Evolutionary conservation across 2,329 filamentous ascomycete genomes (phyloP).

Genomic region (Neonectria neomacrospora): DNA sequence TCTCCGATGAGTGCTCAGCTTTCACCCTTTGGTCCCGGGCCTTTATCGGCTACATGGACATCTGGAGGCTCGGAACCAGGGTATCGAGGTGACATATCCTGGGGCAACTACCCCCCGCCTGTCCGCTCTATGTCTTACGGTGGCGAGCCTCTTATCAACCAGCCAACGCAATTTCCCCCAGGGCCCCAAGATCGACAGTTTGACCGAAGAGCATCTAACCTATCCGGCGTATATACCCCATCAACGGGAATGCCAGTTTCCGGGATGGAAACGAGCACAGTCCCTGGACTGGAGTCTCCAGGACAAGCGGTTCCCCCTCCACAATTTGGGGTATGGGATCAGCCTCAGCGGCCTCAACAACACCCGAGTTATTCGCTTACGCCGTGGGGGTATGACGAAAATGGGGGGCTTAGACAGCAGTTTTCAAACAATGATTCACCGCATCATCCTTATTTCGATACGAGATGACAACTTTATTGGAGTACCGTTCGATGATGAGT

Average conservation of each 20-base stretch:
- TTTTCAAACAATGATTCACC: constrained; percentile 17
- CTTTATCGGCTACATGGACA: constrained; percentile 56
- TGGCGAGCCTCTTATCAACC: constrained; percentile 53
- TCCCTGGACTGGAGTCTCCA: constrained; percentile 45
- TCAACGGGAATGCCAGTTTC: constrained; percentile 52
- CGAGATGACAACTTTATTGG: constrained; percentile 17
- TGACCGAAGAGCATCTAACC: constrained; percentile 55
- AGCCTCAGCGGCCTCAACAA: constrained; percentile 52
- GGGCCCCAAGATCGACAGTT: constrained; percentile 54
- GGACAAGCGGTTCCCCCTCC: constrained; percentile 50
- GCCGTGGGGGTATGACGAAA: constrained; percentile 49
- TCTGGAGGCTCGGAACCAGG: constrained; percentile 50
- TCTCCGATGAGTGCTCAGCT: constrained; percentile 62
- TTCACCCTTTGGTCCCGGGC: constrained; percentile 60
- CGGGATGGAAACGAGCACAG: constrained; percentile 50
- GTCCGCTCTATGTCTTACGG: constrained; percentile 62
- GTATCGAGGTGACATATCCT: constrained; percentile 58
- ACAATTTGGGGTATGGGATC: constrained; percentile 58
- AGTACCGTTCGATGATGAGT: constrained; percentile 6
- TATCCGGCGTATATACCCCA: constrained; percentile 59
- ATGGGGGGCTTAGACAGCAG: constrained; percentile 29
- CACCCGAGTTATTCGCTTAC: constrained; percentile 48
- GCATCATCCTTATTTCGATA: constrained; percentile 29
- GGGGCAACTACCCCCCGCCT: constrained; percentile 56
- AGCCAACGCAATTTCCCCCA: constrained; percentile 54